Evolutionary conservation across 2,329 filamentous ascomycete species (phyloP), one percentile per base, ranked within the genome.

Genomic region (Aspergillus felis): DNA sequence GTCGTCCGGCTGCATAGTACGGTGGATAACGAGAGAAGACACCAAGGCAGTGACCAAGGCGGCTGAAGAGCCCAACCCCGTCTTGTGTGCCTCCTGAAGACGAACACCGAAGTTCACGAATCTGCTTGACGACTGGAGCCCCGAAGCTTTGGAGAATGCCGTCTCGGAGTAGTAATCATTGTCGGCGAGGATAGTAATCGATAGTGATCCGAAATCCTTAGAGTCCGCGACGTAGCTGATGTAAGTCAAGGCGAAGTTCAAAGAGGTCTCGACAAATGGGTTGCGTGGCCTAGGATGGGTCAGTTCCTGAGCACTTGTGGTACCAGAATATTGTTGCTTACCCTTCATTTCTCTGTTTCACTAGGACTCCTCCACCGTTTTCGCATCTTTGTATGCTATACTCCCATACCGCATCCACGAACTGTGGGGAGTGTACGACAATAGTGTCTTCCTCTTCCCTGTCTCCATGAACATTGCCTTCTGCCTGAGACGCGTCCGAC

Each of bases 161-260:
- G 87, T 81, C 58, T 87, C 86, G 4, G 94, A 97, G 80, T 97
- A 99, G 82, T 99, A 99, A 78, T 95, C 91, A 70, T 94, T 92
- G 77, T 97, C 92, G 59, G 94, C 93, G 38, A 97, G 84, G 71
- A 99, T 93, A 60, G 90, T 92, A 72, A 97, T 84, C 14, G 85
- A 85, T 29, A 88, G 78, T 3, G 92, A 85, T 14, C 82, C 82
- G 68, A 94, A 73, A 51, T 86, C 69, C 76, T 82, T 71, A 4
- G 75, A 77, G 71, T 72, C 81, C 73, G 77, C 63, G 64, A 78
- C 64, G 75, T 77, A 71, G 73, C 76, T 69, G 74, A 81, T 72
- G 91, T 96, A 97, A 55, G 89, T 94, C 66, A 97, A 83, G 55
- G 85, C 90, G 78, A 96, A 97, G 75, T 83, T 86, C 57, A 99